Evolutionary conservation across 148 eudicot genomes (phyloP).

Genomic region (Bassia scoparia): DNA sequence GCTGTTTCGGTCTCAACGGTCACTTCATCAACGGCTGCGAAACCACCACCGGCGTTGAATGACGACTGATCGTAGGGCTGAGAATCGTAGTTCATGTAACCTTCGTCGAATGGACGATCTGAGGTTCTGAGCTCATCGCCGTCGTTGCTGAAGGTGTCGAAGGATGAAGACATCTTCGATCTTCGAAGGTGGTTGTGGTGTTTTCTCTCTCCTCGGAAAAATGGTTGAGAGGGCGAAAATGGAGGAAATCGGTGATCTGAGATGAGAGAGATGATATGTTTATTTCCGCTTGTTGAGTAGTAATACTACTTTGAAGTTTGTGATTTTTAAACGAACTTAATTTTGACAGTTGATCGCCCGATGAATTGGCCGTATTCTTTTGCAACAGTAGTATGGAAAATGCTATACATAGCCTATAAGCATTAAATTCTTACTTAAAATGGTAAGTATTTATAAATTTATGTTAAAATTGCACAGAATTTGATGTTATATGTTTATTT

Average conservation of each 20-base stretch:
- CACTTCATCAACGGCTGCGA: constrained; percentile 45
- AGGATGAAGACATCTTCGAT: constrained; percentile 42
- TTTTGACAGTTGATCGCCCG: background rate
- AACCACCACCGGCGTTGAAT: constrained; percentile 14
- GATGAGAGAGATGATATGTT: background rate
- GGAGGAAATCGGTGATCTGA: constrained; percentile 11
- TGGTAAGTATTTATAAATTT: too few species aligned
- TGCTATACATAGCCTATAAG: too few species aligned
- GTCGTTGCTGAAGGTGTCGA: constrained; percentile 58
- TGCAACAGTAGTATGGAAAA: too few species aligned
- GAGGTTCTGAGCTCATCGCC: constrained; percentile 38
- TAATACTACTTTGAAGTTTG: background rate
- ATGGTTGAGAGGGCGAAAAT: background rate
- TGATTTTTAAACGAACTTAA: constrained; percentile 4
- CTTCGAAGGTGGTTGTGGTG: background rate
- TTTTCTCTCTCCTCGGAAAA: constrained; percentile 17
- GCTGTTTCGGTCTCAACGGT: constrained; percentile 36
- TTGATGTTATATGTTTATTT: too few species aligned
- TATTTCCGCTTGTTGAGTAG: too few species aligned
- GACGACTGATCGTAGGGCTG: constrained; percentile 23
- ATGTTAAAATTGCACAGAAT: too few species aligned
- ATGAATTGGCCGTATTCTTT: too few species aligned
- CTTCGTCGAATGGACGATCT: constrained; percentile 42
- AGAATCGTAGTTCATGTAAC: constrained; percentile 33
- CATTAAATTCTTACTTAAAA: too few species aligned